These are phyloP conservation scores for Choiromyces venosus DNA, from an alignment of 495 filamentous ascomycete genomes.

Conservation along the genomic window DNA sequence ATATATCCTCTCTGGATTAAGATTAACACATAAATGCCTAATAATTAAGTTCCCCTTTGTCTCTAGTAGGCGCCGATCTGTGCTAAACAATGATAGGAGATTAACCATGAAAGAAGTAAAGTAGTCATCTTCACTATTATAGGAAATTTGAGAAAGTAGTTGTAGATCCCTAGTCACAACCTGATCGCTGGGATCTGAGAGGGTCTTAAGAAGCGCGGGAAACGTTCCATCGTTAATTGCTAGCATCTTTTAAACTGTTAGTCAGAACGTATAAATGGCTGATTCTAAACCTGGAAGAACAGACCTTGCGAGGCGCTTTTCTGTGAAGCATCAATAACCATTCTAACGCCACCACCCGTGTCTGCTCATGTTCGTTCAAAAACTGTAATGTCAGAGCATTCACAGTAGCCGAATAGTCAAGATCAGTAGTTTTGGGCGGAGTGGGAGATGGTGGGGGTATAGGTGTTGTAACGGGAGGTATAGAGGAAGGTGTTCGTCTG, in stretches of 20 bases:
- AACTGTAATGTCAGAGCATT: conserved; percentile 91
- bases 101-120: conserved; percentile 98
- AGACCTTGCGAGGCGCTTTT: conserved; percentile 84
- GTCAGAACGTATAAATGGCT: conserved; percentile 27
- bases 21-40: conserved; percentile 82
- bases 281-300: conserved; percentile 4
- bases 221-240: conserved; percentile 97
- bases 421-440: conserved; percentile 53
- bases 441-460: conserved; percentile 51
- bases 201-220: conserved; percentile 88
- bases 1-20: conserved; percentile 93
- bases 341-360: conserved; percentile 82
- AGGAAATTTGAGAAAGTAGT: conserved; percentile 89
- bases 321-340: conserved; percentile 98
- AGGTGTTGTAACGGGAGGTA: conserved; percentile 45
- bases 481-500: conserved; percentile 50
- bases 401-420: conserved; percentile 97
- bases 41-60: conserved; percentile 94
- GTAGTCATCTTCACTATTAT: conserved; percentile 93
- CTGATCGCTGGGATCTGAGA: conserved; percentile 90
- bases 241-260: conserved; percentile 46
- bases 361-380: conserved; percentile 92
- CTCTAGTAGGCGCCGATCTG: conserved; percentile 83
- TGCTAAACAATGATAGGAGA: conserved; percentile 88
- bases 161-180: conserved; percentile 95